phyloP scores from a whole-genome alignment of 2,329 filamentous ascomycete genomes.

The Fusarium decemcellulare region DNA sequence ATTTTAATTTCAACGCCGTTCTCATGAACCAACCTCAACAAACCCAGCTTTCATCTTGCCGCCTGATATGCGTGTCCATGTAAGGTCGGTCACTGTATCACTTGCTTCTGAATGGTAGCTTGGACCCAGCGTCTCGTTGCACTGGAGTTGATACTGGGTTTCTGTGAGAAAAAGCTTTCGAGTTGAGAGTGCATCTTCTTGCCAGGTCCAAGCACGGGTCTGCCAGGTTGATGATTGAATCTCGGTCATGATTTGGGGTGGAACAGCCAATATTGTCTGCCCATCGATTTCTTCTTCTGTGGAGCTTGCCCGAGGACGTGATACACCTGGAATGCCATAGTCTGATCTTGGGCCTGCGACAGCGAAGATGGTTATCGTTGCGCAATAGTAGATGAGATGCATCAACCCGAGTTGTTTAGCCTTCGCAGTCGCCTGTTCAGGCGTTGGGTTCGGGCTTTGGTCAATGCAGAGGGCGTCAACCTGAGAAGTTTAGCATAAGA shows the following conservation, averaged over 20 bases:
- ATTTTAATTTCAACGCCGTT: background rate
- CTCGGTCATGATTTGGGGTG: background rate
- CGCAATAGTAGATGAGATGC: constrained; percentile 4
- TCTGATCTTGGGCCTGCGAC: background rate
- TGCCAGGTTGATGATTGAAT: background rate
- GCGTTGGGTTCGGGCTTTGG: background rate
- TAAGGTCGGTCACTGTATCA: background rate
- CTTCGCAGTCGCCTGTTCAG: background rate
- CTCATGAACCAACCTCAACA: background rate
- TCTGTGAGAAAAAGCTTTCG: constrained; percentile 1
- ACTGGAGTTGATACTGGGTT: background rate
- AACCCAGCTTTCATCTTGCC: background rate
- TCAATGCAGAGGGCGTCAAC: constrained; percentile 1
- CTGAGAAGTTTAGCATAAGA: background rate
- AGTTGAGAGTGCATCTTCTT: background rate
- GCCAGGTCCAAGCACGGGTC: background rate
- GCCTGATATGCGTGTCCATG: background rate
- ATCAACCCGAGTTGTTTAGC: background rate
- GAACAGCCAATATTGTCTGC: background rate
- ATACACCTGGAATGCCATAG: background rate
- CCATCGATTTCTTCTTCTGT: background rate
- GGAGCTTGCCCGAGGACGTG: background rate
- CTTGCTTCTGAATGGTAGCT: background rate
- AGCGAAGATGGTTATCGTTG: background rate
- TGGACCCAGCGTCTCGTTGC: background rate